Base-by-base conservation (phyloP, 345 rosid genomes). In the Barbarea vulgaris region DNA sequence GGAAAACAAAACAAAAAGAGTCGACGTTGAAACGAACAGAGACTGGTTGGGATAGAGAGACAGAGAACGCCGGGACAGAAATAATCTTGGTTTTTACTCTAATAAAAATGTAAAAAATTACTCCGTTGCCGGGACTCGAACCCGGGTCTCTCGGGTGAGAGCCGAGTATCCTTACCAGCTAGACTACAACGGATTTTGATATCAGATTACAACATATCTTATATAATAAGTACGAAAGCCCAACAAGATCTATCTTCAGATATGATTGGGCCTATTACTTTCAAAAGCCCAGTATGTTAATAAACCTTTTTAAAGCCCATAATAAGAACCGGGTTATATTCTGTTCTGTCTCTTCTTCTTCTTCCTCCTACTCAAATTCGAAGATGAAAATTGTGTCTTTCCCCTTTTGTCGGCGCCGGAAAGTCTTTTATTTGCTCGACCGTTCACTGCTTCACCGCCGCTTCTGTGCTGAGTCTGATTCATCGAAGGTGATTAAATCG, bases 121-220 rank as follows among this genome's bases (percentile, higher is more conserved):
- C 47, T 41, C 53, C 53, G 53, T 18, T 48, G 24, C 53, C 51
- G 53, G 52, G 52, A 47, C 22, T 17, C 52, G 22, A 17, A 47
- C 52, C 52, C 2, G 86, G 83, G 87, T 83, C 89, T 77, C 80
- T 85, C 83, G 83, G 84, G 85, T 83, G 96, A 86, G 86, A 88
- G 91, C 89, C 89, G 83, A 87, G 82, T 86, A 88, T 84, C 91
- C 89, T 85, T 75, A 85, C 88, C 88, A 68, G 30, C 93, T 83
- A 79, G 82, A 79, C 82, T 79, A 79, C 82, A 71, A 68, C 79
- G 79, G 82, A 74, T 5, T 22, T 27, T 27, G 28, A 0, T 27
- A 27, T 2, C 3, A 4, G 0, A 2, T 27, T 27, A 27, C 28
- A 27, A 2, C 4, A 27, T 3, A 27, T 27, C 3, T 2, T 27